A percentile compares a stretch with the other conserved stretches of the same genome.
phyloP scores from a whole-genome alignment of 129 eudicot species.

The Flaveria ramosissima region DNA sequence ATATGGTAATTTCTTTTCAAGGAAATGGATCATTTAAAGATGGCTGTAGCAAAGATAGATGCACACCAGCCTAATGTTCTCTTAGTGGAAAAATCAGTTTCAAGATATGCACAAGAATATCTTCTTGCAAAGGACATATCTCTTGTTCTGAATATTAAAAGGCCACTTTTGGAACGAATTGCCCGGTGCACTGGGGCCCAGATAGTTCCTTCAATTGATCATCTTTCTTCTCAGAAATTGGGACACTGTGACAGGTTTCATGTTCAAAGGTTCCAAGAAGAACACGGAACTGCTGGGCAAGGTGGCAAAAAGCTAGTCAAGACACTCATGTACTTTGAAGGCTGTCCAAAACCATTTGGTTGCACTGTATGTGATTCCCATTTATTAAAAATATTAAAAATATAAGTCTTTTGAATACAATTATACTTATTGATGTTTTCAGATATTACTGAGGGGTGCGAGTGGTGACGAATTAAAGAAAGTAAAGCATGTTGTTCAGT shows the following conservation, averaged over 20 bases:
- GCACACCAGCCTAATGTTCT: slow-evolving; percentile 88
- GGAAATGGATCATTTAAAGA: slow-evolving; percentile 99
- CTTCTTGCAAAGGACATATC: slow-evolving; percentile 91
- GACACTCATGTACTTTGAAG: slow-evolving; percentile 96
- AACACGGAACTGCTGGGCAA: slow-evolving; percentile 88
- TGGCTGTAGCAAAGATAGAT: slow-evolving; percentile 97
- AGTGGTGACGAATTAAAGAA: slow-evolving; percentile 90
- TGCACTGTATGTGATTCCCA: slow-evolving; percentile 72
- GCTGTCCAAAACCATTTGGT: slow-evolving; percentile 97
- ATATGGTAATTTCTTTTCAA: slow-evolving; percentile 29
- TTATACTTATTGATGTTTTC: slow-evolving; percentile 25
- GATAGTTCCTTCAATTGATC: slow-evolving; percentile 92
- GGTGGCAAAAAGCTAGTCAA: slow-evolving; percentile 80
- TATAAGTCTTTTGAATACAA: neutral
- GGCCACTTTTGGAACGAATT: slow-evolving; percentile 93
- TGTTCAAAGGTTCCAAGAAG: slow-evolving; percentile 75
- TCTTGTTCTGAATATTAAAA: slow-evolving; percentile 84
- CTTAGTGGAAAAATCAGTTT: slow-evolving; percentile 96
- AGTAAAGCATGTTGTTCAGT: slow-evolving; percentile 92
- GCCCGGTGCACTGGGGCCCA: slow-evolving; percentile 97
- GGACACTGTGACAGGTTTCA: slow-evolving; percentile 84
- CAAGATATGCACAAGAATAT: slow-evolving; percentile 88
- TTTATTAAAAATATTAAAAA: neutral
- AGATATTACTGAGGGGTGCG: slow-evolving; percentile 97
- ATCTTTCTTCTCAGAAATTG: slow-evolving; percentile 77